These are phyloP conservation scores for Cajanus cajan DNA, from an alignment of 306 rosid genomes.

Conservation along the genomic window DNA sequence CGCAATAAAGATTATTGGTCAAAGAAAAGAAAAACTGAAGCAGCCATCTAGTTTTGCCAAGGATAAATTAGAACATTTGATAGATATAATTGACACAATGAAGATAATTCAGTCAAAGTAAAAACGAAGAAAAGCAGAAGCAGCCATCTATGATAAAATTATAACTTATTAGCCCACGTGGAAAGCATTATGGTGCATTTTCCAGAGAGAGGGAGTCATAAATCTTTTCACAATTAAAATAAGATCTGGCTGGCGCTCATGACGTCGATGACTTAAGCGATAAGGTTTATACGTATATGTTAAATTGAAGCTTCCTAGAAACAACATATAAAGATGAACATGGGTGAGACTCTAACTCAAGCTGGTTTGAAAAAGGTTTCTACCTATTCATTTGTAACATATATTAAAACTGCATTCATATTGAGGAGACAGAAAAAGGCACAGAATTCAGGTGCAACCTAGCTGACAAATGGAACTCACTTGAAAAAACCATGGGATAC, in stretches of 20 bases:
- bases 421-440: too few relatives aligned
- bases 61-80: neutral
- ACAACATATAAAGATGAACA: conserved; percentile 21
- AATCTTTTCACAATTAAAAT: conserved; percentile 1
- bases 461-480: neutral
- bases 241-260: conserved; percentile 3
- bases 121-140: neutral
- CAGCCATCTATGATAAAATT: neutral
- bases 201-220: neutral
- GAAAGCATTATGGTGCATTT: neutral
- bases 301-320: conserved; percentile 32
- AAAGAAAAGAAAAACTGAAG: neutral
- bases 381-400: too few relatives aligned
- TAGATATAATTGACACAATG: neutral
- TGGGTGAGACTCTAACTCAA: neutral
- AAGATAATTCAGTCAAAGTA: neutral
- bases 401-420: neutral
- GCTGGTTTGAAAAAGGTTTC: conserved; percentile 15
- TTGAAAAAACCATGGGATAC: neutral
- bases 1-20: neutral
- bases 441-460: too few relatives aligned
- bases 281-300: conserved; percentile 16
- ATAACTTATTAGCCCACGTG: conserved; percentile 21
- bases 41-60: neutral
- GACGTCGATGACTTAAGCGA: conserved; percentile 27